Evolutionary conservation across 2,329 filamentous ascomycete species (phyloP).

Genomic region (Fusarium metavorans): DNA sequence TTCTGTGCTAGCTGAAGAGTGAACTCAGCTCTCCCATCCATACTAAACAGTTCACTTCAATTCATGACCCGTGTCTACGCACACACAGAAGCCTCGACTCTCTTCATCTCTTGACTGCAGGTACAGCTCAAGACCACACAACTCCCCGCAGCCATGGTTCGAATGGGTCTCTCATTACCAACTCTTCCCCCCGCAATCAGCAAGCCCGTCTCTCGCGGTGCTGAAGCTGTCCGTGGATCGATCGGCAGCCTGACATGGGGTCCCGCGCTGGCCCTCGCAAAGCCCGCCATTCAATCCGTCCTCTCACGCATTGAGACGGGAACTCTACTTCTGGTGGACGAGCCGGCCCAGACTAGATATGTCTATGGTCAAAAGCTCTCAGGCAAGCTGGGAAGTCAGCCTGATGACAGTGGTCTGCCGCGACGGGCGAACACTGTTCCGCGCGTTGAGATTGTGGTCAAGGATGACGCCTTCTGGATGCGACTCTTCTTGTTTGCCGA

Average conservation of each 20-base stretch:
- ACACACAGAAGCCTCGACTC: background rate
- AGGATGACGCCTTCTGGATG: constrained; percentile 77
- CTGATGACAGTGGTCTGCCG: constrained; percentile 50
- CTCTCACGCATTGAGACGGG: constrained; percentile 61
- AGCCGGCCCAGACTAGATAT: constrained; percentile 55
- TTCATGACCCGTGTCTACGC: background rate
- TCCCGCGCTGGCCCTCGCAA: constrained; percentile 60
- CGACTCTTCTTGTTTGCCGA: constrained; percentile 76
- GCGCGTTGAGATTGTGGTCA: constrained; percentile 68
- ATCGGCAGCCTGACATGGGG: constrained; percentile 61
- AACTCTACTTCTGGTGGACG: constrained; percentile 62
- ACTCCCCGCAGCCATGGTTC: constrained; percentile 11
- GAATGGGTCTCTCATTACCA: constrained; percentile 38
- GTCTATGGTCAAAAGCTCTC: constrained; percentile 61
- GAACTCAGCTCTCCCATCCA: background rate
- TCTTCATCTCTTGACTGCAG: background rate
- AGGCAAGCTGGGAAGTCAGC: constrained; percentile 50
- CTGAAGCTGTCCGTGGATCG: constrained; percentile 55
- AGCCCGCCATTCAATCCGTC: constrained; percentile 58
- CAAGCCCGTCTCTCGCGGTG: constrained; percentile 53
- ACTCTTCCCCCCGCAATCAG: constrained; percentile 54
- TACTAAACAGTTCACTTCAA: background rate
- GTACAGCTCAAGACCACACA: background rate
- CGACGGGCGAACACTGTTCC: constrained; percentile 52
- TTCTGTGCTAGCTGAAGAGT: background rate